Base-by-base conservation (phyloP, 192 early-diverging fungal genomes). In the Tieghemiomyces parasiticus region DNA sequence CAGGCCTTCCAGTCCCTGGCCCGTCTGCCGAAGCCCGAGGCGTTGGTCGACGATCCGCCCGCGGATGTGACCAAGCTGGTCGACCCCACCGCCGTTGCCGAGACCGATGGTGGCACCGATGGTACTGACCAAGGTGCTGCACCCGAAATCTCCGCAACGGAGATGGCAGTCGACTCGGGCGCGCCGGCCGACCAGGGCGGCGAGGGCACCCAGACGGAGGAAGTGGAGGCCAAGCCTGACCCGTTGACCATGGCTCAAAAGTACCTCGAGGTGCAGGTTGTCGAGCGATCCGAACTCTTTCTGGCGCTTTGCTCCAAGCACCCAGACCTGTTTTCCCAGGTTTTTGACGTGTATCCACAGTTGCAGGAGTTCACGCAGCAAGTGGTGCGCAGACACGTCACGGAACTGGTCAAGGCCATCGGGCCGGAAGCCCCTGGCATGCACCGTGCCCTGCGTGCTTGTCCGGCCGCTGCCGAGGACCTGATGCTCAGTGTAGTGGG, bases 251-350 rank as follows among this genome's bases (percentile, higher is more conserved):
- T 22, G 6, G 55, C 30, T 16, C 30, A 28, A 6, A 12, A 25
- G 0, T 31, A 35, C 26, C 13, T 58, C 34, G 55, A 58, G n/a
- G 20, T 30, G 1, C 32, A 58, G 35, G 34, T 58, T 3, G 35
- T 58, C 1, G 33, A 35, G 35, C 55, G 55, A 4, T 58, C 55
- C 19, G 55, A 58, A 20, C 26, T 58, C 19, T 58, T 58, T 30
- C n/a, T 58, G 55, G 55, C 55, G 2, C 35, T 58, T 8, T 58
- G 55, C 35, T 58, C 55, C 34, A 58, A 58, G 32, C 31, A 35
- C 35, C 55, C 34, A 30, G 22, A 34, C 34, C n/a, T 58, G 34
- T 24, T 58, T 35, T 20, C 34, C 10, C 20, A 26, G 49, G 19
- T 58, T 4, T 58, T 58, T 38, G 55, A 34, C 0, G 4, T 38